phyloP scores from a whole-genome alignment of 495 filamentous ascomycete species.

The Cercophora newfieldiana region DNA sequence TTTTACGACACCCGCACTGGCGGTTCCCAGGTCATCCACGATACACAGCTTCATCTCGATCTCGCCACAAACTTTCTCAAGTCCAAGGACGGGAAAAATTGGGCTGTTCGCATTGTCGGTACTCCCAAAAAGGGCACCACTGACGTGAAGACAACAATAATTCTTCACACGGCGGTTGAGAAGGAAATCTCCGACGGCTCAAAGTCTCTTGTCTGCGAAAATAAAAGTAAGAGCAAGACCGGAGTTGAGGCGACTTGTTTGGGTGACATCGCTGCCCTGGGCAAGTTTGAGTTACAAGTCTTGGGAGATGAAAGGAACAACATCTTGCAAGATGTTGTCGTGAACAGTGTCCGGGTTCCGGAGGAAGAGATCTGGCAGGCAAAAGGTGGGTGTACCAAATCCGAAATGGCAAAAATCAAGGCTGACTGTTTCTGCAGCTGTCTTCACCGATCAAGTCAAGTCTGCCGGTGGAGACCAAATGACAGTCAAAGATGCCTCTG shows the following conservation, averaged over 20 bases:
- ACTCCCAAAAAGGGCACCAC: conserved; percentile 63
- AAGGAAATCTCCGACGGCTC: conserved; percentile 66
- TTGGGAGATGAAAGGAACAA: conserved; percentile 37
- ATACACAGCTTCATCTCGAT: conserved; percentile 78
- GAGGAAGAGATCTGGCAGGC: conserved; percentile 27
- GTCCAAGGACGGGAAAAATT: conserved; percentile 77
- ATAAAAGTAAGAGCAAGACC: conserved; percentile 58
- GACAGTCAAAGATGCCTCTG: conserved; percentile 60
- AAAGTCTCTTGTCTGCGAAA: conserved; percentile 52
- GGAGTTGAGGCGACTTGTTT: conserved; percentile 48
- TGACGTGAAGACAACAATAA: conserved; percentile 66
- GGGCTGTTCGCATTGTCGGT: conserved; percentile 83
- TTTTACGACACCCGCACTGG: conserved; percentile 83
- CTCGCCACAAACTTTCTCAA: conserved; percentile 87
- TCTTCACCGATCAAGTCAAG: conserved; percentile 13
- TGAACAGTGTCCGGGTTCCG: conserved; percentile 15
- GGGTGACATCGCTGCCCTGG: conserved; percentile 18
- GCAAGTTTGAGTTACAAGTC: conserved; percentile 19
- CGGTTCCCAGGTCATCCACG: conserved; percentile 82
- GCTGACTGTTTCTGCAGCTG: conserved; percentile 15
- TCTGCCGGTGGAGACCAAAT: conserved; percentile 46
- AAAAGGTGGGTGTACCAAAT: conserved; percentile 9
- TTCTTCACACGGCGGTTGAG: conserved; percentile 71
- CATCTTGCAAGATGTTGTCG: conserved; percentile 39
- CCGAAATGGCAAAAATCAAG: not conserved